A percentile compares a stretch with the other conserved stretches of the same genome.
Conservation (phyloP, 805 yeast species). For the Metschnikowia matae region DNA sequence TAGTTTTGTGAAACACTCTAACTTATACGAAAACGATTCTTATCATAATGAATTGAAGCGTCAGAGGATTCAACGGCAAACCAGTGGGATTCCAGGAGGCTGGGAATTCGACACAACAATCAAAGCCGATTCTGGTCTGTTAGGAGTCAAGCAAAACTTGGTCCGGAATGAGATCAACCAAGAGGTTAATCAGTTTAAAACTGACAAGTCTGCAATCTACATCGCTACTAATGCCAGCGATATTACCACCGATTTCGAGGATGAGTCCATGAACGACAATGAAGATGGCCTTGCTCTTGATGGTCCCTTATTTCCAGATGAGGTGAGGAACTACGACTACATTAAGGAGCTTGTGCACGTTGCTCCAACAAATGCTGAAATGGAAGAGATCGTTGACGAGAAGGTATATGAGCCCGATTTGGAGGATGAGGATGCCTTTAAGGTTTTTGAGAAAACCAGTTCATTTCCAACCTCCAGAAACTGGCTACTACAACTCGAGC, state of each 20-base stretch:
- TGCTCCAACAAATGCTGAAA: conserved; percentile 27
- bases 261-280: conserved; percentile 12
- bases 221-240: conserved; percentile 29
- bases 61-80: conserved; percentile 27
- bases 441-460: conserved; percentile 38
- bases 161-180: conserved; percentile 30
- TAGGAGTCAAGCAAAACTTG: conserved; percentile 27
- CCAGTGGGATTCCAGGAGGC: conserved; percentile 35
- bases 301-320: conserved; percentile 12
- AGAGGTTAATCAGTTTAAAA: conserved; percentile 21
- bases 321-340: conserved; percentile 26
- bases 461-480: conserved; percentile 48
- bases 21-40: conserved; percentile 27
- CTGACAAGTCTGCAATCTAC: conserved; percentile 20
- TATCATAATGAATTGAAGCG: conserved; percentile 32
- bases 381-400: conserved; percentile 47
- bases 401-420: conserved; percentile 71
- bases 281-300: conserved; percentile 14
- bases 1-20: conserved; percentile 26
- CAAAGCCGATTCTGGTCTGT: conserved; percentile 17
- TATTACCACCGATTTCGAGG: conserved; percentile 28
- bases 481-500: conserved; percentile 61
- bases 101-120: conserved; percentile 24
- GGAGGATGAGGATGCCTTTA: conserved; percentile 32
- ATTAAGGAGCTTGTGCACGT: conserved; percentile 31